These are phyloP conservation scores for Tolypocladium cylindrosporum DNA, from an alignment of 2,329 filamentous ascomycete genomes.

Conservation along the genomic window DNA sequence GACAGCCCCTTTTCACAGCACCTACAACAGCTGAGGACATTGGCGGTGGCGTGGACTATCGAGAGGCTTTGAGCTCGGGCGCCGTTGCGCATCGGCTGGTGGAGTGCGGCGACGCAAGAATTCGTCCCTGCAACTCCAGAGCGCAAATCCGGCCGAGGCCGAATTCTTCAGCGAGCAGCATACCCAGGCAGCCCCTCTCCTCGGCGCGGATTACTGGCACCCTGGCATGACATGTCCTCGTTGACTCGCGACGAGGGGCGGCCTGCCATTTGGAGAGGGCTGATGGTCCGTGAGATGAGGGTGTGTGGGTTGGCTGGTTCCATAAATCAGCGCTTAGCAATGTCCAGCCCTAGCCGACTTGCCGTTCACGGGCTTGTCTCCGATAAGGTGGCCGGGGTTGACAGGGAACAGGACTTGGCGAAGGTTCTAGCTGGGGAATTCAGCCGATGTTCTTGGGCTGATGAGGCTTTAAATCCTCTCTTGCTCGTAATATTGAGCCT, in stretches of 20 bases:
- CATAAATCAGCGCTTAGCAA: neutral
- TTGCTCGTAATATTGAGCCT: no score
- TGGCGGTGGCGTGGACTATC: neutral
- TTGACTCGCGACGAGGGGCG: neutral
- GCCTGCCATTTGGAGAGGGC: neutral
- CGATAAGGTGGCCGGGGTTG: neutral
- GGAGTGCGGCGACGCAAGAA: neutral
- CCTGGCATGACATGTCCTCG: neutral
- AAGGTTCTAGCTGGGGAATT: neutral
- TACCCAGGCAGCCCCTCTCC: neutral
- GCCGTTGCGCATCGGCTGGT: neutral
- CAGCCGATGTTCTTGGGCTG: neutral
- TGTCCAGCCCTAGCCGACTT: neutral
- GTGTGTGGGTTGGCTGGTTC: neutral
- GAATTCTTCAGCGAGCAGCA: neutral
- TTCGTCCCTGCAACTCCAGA: neutral
- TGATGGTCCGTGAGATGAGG: neutral
- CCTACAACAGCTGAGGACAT: neutral
- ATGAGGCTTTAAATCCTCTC: no score
- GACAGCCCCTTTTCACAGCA: neutral
- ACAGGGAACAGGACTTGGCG: neutral
- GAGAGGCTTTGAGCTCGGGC: neutral
- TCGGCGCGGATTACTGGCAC: neutral
- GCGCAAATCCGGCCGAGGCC: conserved; percentile 2
- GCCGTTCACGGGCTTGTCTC: neutral